Percentiles rank a stretch among this genome's conserved stretches.
These are phyloP conservation scores for Stachybotrys elegans DNA, from an alignment of 2,329 filamentous ascomycete genomes.

Conservation along the genomic window DNA sequence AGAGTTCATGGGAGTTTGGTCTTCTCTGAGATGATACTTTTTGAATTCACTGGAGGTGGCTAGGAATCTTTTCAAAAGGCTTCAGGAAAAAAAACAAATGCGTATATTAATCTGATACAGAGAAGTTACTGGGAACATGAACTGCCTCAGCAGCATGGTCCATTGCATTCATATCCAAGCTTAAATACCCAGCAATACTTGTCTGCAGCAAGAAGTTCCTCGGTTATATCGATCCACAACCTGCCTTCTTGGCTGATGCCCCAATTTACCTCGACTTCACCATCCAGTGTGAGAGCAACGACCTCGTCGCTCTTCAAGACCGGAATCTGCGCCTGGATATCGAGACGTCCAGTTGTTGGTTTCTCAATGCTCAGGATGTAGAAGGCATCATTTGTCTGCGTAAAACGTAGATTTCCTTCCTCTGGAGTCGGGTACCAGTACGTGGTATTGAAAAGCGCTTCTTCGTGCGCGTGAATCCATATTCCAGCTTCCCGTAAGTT, in stretches of 20 bases:
- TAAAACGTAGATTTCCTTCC: slow-evolving; percentile 42
- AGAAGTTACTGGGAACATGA: no score
- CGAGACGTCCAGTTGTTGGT: background rate
- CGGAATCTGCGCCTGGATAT: slow-evolving; percentile 2
- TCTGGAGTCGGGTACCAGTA: slow-evolving; percentile 47
- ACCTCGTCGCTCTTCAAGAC: slow-evolving; percentile 2
- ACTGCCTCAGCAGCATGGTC: no score
- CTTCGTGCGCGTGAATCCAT: slow-evolving; percentile 49
- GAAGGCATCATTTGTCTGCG: slow-evolving; percentile 46
- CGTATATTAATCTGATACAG: no score
- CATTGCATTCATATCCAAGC: no score
- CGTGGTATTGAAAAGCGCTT: slow-evolving; percentile 53
- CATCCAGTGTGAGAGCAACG: background rate
- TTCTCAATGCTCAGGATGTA: no score
- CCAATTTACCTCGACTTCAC: background rate
- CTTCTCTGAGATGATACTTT: no score
- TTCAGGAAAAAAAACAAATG: no score
- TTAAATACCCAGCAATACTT: slow-evolving; percentile 8
- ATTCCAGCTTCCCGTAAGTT: slow-evolving; percentile 44
- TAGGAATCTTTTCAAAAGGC: no score
- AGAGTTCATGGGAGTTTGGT: slow-evolving; percentile 40
- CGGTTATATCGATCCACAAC: slow-evolving; percentile 3
- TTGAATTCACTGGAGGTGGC: no score
- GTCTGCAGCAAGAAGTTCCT: slow-evolving; percentile 3
- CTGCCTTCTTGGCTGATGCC: background rate